phyloP scores from a whole-genome alignment of 1,284 basidiomycete species.

The Tilletiaria anomala region DNA sequence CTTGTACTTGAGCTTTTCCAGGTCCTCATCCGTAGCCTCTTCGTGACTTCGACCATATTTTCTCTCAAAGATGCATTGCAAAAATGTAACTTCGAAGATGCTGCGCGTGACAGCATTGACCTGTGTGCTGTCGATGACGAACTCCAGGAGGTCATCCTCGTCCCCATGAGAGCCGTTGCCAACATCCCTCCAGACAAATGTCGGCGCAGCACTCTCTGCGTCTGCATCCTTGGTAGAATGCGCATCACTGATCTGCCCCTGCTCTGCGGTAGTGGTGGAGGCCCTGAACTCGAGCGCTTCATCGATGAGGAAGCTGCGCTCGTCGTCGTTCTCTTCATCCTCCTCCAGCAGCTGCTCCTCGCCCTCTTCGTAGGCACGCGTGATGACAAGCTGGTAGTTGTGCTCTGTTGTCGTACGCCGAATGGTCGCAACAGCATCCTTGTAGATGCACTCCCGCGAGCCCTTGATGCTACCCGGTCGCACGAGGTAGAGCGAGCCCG shows the following conservation, averaged over 20 bases:
- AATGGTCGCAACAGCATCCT: slow-evolving; percentile 86
- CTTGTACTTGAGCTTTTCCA: slow-evolving; percentile 39
- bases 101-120: slow-evolving; percentile 70
- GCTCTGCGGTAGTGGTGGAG: slow-evolving; percentile 32
- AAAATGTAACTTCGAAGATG: slow-evolving; percentile 80
- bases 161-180: slow-evolving; percentile 22
- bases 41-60: slow-evolving; percentile 29
- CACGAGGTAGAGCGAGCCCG: slow-evolving; percentile 79
- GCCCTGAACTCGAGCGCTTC: slow-evolving; percentile 60
- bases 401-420: slow-evolving; percentile 65
- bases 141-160: slow-evolving; percentile 60
- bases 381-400: slow-evolving; percentile 88
- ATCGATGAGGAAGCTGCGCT: slow-evolving; percentile 78
- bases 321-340: slow-evolving; percentile 64
- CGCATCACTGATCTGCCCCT: no score
- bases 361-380: slow-evolving; percentile 84
- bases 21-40: slow-evolving; percentile 32
- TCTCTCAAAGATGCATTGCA: slow-evolving; percentile 77
- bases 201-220: slow-evolving; percentile 2
- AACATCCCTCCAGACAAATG: slow-evolving; percentile 54
- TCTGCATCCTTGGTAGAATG: not conserved
- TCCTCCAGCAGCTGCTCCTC: slow-evolving; percentile 86
- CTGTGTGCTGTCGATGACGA: slow-evolving; percentile 48
- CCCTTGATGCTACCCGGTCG: slow-evolving; percentile 79
- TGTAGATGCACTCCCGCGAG: slow-evolving; percentile 94